Conservation (phyloP, 2,329 filamentous ascomycete genomes). For the Verticillium zaregamsianum region DNA sequence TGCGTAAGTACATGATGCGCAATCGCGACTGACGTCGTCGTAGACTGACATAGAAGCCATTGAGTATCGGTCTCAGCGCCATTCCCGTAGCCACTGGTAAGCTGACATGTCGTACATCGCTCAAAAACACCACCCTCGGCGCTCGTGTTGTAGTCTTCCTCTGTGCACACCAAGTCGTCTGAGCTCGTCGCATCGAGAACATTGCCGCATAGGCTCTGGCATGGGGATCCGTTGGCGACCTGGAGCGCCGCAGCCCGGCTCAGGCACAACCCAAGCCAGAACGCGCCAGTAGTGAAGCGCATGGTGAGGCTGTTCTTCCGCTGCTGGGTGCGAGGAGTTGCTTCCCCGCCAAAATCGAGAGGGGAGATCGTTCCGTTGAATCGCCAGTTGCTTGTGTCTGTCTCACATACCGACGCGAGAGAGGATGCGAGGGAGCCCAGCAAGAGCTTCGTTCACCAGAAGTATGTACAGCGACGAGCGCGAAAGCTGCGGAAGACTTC, state of each 20-base stretch:
- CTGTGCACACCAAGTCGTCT: slow-evolving; percentile 45
- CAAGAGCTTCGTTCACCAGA: neutral
- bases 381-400: neutral
- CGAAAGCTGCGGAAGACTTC: neutral
- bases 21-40: no score
- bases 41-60: slow-evolving; percentile 50
- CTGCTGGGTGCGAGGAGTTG: neutral
- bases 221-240: slow-evolving; percentile 44
- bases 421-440: neutral
- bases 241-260: slow-evolving; percentile 28
- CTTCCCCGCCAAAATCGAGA: neutral
- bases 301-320: slow-evolving; percentile 2
- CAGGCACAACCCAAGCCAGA: slow-evolving; percentile 14
- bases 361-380: neutral
- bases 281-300: slow-evolving; percentile 6
- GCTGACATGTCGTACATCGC: slow-evolving; percentile 48
- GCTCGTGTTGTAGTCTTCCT: slow-evolving; percentile 29
- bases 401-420: neutral
- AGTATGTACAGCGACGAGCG: neutral
- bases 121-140: slow-evolving; percentile 44
- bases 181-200: slow-evolving; percentile 39
- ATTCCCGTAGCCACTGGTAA: slow-evolving; percentile 41
- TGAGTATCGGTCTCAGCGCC: slow-evolving; percentile 47
- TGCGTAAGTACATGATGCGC: neutral
- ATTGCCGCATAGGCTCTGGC: slow-evolving; percentile 49